A percentile compares a stretch with the other conserved stretches of the same genome.
Conservation (phyloP, 116 monocot species). For the Papilionanthe hybrid region DNA sequence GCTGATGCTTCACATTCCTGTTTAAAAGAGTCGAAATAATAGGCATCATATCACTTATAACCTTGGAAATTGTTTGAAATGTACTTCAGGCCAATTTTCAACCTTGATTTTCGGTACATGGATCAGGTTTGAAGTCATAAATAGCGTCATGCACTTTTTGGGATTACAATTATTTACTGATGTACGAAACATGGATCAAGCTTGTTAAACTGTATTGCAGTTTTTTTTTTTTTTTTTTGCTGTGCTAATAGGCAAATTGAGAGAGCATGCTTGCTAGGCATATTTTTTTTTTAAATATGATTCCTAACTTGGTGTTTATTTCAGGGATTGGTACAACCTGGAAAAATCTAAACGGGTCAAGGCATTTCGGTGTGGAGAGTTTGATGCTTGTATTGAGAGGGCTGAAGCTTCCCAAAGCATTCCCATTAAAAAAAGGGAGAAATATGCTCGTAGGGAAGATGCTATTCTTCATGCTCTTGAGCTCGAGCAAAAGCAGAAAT, state of each 20-base stretch:
- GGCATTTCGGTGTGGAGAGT: slow-evolving; percentile 87
- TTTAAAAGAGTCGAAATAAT: neutral
- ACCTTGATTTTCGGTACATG: neutral
- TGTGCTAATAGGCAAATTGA: neutral
- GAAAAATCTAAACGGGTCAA: slow-evolving; percentile 94
- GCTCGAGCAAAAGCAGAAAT: slow-evolving; percentile 55
- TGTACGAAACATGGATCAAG: neutral
- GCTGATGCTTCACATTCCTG: neutral
- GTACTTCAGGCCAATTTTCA: neutral
- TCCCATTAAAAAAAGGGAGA: slow-evolving; percentile 87
- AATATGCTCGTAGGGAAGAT: slow-evolving; percentile 92
- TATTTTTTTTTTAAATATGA: neutral
- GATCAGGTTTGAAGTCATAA: neutral
- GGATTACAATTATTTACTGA: neutral
- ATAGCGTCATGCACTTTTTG: neutral
- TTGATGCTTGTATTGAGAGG: slow-evolving; percentile 85
- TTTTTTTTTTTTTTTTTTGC: neutral
- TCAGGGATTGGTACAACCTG: slow-evolving; percentile 90
- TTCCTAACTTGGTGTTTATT: neutral
- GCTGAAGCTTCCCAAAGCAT: slow-evolving; percentile 65
- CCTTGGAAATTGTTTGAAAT: neutral
- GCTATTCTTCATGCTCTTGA: slow-evolving; percentile 95
- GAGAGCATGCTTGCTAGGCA: neutral
- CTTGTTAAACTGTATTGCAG: neutral
- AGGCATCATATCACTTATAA: neutral